Evolutionary conservation across 1,284 basidiomycete genomes (phyloP).

Genomic region (Microbotryum scabiosae): DNA sequence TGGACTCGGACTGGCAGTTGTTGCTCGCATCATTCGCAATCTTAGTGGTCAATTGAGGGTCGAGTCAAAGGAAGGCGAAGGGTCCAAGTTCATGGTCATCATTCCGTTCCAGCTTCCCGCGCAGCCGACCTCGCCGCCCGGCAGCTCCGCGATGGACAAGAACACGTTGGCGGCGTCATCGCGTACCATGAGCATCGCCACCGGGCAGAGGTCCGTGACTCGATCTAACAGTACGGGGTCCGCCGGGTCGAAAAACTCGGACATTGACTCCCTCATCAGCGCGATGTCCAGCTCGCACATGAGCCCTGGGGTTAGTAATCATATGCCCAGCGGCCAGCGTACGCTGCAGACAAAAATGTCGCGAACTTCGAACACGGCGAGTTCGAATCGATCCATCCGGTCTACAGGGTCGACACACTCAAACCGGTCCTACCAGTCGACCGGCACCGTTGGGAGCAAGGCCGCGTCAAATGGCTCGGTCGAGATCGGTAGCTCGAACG

Average conservation of each 20-base stretch:
- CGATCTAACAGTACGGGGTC: slow-evolving; percentile 9
- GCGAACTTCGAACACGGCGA: background rate
- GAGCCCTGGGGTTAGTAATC: background rate
- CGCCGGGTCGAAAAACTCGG: slow-evolving; percentile 8
- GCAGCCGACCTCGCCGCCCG: background rate
- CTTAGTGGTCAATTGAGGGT: slow-evolving; percentile 42
- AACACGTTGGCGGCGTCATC: background rate
- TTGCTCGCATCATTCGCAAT: slow-evolving; percentile 41
- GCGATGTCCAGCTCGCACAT: slow-evolving; percentile 24
- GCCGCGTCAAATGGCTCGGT: background rate
- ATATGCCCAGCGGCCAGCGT: background rate
- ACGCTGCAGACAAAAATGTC: background rate
- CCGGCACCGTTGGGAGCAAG: background rate
- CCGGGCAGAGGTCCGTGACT: background rate
- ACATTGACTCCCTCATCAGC: slow-evolving; percentile 32
- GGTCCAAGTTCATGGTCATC: slow-evolving; percentile 41
- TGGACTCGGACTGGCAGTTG: slow-evolving; percentile 39
- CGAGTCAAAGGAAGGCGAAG: slow-evolving; percentile 40
- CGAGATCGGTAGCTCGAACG: background rate
- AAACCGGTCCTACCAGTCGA: background rate
- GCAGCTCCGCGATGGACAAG: background rate
- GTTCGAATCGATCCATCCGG: no score
- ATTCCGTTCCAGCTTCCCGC: slow-evolving; percentile 38
- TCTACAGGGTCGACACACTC: no score
- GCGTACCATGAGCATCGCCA: background rate